Evolutionary conservation across 176 grass and related monocot species (phyloP), one percentile per base, ranked within the genome.

Genomic region (Cenchrus fungigraminus): DNA sequence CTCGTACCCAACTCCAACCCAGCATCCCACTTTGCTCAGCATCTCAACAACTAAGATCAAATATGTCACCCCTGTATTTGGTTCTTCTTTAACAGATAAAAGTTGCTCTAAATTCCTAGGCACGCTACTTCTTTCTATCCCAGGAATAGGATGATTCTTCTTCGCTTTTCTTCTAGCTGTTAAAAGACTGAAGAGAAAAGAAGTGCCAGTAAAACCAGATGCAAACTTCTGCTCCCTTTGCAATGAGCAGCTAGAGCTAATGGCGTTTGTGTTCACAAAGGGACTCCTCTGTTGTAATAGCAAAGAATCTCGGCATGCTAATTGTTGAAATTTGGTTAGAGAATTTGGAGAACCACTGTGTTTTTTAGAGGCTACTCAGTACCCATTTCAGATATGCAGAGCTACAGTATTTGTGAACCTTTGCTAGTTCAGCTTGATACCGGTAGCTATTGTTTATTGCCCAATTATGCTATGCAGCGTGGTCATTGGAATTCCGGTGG

Each of bases 401-500:
- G 16, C 31, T 20, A 58, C 55, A 58, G 6, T 40, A 80, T 22
- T 55, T 75, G 8, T 79, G 59, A 90, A 53, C 37, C 19, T 45
- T 65, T 68, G 22, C 25, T 68, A 62, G 32, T 40, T 83, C 43
- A 74, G 51, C 65, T n/a, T 37, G 31, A n/a, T 74, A 42, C 40
- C 25, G 49, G 4, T 59, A 75, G 15, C 40, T 74, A 17, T 49
- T 83, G 12, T 54, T 67, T 53, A 22, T 3, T 79, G 12, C 8
- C 0, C 52, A 22, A 37, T 57, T 61, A 25, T 70, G 6, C 56
- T 86, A 46, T 88, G 70, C 52, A 98, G 93, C 19, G 91, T 91
- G 96, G 96, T 5, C 96, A 92, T 78, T 95, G 91, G 93, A 94
- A 94, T 86, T 94, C 91, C 37, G 91, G 93, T 5, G 91, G 89